Evolutionary conservation across 2,329 filamentous ascomycete species (phyloP).

Genomic region (Fusarium keratoplasticum): DNA sequence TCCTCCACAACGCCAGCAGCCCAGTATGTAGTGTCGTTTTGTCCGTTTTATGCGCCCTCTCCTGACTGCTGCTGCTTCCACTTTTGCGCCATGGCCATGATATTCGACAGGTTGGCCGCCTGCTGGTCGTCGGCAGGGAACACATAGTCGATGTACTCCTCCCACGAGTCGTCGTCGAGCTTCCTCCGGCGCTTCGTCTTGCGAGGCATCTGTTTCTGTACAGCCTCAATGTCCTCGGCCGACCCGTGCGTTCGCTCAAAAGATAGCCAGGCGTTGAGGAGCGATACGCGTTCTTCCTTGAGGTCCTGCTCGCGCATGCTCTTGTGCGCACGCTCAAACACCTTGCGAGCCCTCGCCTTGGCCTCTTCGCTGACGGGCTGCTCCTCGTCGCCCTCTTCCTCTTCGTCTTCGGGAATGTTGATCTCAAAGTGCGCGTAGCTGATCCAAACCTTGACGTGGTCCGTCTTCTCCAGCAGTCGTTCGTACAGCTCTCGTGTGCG

Average conservation of each 20-base stretch:
- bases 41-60: conserved; percentile 41
- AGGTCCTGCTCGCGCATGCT: conserved; percentile 89
- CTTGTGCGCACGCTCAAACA: conserved; percentile 89
- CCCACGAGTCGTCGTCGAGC: conserved; percentile 89
- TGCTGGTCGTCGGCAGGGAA: conserved; percentile 96
- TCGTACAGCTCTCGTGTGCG: conserved; percentile 87
- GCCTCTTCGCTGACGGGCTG: conserved; percentile 82
- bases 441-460: conserved; percentile 99
- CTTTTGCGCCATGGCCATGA: conserved; percentile 85
- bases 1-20: neutral
- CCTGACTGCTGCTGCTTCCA: conserved; percentile 80
- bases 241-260: conserved; percentile 91
- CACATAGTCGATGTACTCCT: conserved; percentile 97
- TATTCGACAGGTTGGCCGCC: conserved; percentile 82
- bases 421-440: conserved; percentile 99
- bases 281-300: conserved; percentile 91
- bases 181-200: conserved; percentile 92
- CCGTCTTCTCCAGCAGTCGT: conserved; percentile 91
- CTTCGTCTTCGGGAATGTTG: conserved; percentile 84
- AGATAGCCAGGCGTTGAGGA: conserved; percentile 91
- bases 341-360: conserved; percentile 81
- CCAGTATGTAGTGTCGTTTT: neutral
- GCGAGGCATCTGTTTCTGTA: conserved; percentile 94
- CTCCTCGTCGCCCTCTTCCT: conserved; percentile 69
- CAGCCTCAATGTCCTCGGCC: conserved; percentile 78